Percentiles rank a stretch among this genome's conserved stretches.
phyloP scores from a whole-genome alignment of 1,284 basidiomycete species.

The Phaffia rhodozyma region DNA sequence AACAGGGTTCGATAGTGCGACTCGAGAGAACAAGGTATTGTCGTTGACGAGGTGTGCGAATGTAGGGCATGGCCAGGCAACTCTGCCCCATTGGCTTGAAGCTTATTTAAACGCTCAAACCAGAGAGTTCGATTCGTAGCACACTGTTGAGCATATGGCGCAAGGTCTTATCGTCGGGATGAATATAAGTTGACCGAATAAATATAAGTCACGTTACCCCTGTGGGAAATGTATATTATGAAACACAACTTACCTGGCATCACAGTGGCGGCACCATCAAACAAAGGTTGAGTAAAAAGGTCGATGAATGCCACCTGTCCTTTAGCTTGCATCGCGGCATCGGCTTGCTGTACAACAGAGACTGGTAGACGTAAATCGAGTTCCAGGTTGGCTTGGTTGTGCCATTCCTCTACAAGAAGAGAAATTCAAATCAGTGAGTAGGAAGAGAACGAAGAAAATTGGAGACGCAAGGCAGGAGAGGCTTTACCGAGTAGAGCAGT shows the following conservation, averaged over 20 bases:
- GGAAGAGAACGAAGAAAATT: no score
- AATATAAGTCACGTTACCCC: not conserved
- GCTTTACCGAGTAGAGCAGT: conserved; percentile 48
- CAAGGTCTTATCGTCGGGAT: conserved; percentile 44
- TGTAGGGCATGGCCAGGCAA: not conserved
- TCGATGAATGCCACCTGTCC: conserved; percentile 84
- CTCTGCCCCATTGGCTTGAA: conserved; percentile 9
- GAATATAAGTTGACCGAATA: not conserved
- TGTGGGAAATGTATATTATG: not conserved
- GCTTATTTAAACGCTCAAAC: conserved; percentile 42
- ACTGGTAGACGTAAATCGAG: conserved; percentile 59
- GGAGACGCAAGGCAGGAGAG: no score
- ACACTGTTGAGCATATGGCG: conserved; percentile 50
- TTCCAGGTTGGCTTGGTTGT: conserved; percentile 69
- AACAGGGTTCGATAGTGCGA: conserved; percentile 35
- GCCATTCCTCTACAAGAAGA: conserved; percentile 57
- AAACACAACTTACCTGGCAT: conserved; percentile 51
- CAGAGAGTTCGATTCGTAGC: conserved; percentile 53
- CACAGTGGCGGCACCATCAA: conserved; percentile 56
- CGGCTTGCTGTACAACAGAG: conserved; percentile 51
- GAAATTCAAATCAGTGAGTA: no score
- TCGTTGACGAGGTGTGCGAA: conserved; percentile 19
- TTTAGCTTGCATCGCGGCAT: conserved; percentile 57
- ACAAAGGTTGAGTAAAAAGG: conserved; percentile 66
- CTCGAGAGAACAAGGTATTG: conserved; percentile 26